Evolutionary conservation across 1,284 basidiomycete species (phyloP).

Genomic region (Sanguinoderma infundibulare): DNA sequence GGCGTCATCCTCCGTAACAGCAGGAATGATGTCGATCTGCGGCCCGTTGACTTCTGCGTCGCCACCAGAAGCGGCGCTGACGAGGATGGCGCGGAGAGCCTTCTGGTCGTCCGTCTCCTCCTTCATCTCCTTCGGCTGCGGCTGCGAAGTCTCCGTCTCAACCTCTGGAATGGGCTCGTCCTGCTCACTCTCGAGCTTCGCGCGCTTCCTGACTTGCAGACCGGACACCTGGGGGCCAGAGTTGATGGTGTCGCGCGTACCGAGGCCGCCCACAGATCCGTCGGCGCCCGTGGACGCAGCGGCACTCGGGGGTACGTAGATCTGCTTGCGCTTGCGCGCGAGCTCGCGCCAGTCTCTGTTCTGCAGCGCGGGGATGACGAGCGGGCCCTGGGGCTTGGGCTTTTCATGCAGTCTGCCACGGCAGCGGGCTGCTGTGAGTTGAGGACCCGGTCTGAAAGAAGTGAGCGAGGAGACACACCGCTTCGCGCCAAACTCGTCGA

Average conservation of each 20-base stretch:
- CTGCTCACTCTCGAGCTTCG: constrained; percentile 39
- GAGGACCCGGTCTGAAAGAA: constrained; percentile 41
- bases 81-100: constrained; percentile 76
- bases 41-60: constrained; percentile 41
- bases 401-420: constrained; percentile 46
- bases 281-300: constrained; percentile 68
- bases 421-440: constrained; percentile 63
- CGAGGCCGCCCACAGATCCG: constrained; percentile 81
- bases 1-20: constrained; percentile 77
- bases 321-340: constrained; percentile 62
- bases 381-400: constrained; percentile 59
- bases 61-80: constrained; percentile 45
- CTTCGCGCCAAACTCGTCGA: constrained; percentile 72
- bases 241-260: constrained; percentile 71
- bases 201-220: constrained; percentile 54
- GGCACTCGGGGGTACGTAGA: constrained; percentile 72
- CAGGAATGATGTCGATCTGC: constrained; percentile 56
- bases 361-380: constrained; percentile 83
- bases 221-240: constrained; percentile 69
- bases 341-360: constrained; percentile 89
- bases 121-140: constrained; percentile 38
- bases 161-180: constrained; percentile 17
- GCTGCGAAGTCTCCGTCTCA: constrained; percentile 29
- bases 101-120: constrained; percentile 71
- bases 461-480: constrained; percentile 62